Base-by-base conservation (phyloP, 176 grass and related monocot genomes). In the Carex parvula region DNA sequence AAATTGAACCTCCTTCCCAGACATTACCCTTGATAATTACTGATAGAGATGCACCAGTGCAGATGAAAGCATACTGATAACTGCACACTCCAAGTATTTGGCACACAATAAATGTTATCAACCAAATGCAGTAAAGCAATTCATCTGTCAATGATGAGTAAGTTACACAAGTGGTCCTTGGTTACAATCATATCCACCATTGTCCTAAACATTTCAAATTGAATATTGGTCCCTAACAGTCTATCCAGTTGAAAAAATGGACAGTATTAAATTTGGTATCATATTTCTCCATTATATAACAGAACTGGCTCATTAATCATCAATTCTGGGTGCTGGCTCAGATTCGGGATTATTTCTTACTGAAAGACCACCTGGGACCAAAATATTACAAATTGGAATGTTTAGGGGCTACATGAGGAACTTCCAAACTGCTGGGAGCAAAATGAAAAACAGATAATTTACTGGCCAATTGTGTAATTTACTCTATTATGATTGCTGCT, bases 151-250 rank as follows among this genome's bases (percentile, higher is more conserved):
- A 42, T 71, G 68, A 71, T 10, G 15, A 71, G 17, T 71, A 71
- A 71, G 21, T 71, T 71, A 71, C 73, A 78, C 52, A 78, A 78
- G 41, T 75, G 71, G 21, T 54, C 48, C 46, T 29, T 30, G 71
- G 71, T 75, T 53, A 54, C 26, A 15, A 67, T 16, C 64, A 35
- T 29, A 67, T 7, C 21, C 48, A 30, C 46, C 44, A 55, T 54
- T 55, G 50, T 8, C 52, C 56, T 46, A 55, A 66, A 67, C 81
- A 81, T 46, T 81, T 64, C 79, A 81, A 81, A 44, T 64, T 66
- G 46, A 35, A 83, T 54, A 17, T 52, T 30, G 81, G 81, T 83
- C 81, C 72, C 52, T 16, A 35, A 78, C 73, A 56, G 48, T 39
- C 44, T 71, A 33, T 33, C 52, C 73, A 57, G 73, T 57, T 78